A percentile compares a stretch with the other conserved stretches of the same genome.
phyloP scores from a whole-genome alignment of 306 rosid genomes.

The Sechiopsis laciniata region DNA sequence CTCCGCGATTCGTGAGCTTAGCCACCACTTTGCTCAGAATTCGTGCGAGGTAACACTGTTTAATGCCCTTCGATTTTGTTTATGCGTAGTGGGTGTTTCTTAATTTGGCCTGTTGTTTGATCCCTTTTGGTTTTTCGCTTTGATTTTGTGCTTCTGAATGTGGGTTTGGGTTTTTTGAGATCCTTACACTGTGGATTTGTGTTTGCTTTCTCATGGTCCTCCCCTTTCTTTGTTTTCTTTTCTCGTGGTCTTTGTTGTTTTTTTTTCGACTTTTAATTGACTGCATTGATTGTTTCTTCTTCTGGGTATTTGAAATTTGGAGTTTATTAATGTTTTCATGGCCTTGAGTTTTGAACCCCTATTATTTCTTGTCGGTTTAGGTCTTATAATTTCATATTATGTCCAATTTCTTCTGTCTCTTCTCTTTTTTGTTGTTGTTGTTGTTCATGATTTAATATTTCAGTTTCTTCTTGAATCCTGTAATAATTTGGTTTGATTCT shows the following conservation, averaged over 20 bases:
- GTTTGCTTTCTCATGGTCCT: neutral
- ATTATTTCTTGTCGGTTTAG: conserved; percentile 8
- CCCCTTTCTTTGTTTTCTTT: no score
- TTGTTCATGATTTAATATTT: conserved; percentile 4
- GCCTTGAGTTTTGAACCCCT: conserved; percentile 1
- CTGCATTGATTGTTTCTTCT: conserved; percentile 12
- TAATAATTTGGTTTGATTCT: conserved; percentile 28
- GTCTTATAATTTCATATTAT: neutral
- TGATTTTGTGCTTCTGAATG: conserved; percentile 11
- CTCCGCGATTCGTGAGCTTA: neutral
- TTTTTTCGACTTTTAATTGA: neutral
- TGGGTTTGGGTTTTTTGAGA: neutral
- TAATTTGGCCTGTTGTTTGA: neutral
- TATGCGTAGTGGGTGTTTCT: neutral
- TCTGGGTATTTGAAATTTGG: conserved; percentile 16
- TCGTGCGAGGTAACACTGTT: neutral
- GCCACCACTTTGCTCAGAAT: neutral
- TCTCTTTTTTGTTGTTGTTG: neutral
- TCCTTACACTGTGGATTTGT: conserved; percentile 1
- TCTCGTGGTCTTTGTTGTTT: neutral
- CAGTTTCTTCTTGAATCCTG: conserved; percentile 38
- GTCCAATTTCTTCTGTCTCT: neutral
- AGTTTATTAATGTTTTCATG: conserved; percentile 19
- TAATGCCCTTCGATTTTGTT: neutral
- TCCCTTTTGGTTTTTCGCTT: conserved; percentile 16